phyloP scores from a whole-genome alignment of 768 basidiomycete species.

The Calvatia gigantea region DNA sequence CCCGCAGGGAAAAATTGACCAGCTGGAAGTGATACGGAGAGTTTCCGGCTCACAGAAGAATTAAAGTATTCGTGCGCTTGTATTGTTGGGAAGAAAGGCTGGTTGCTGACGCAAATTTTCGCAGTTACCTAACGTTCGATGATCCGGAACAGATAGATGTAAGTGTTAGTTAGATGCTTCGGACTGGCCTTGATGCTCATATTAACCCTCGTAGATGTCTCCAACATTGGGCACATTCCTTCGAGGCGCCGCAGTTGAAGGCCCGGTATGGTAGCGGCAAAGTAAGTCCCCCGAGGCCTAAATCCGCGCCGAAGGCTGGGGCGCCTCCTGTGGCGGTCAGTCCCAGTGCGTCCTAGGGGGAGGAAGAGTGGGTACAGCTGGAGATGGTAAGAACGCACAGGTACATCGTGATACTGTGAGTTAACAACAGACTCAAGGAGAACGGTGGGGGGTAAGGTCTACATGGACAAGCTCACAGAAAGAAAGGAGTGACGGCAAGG shows the following conservation, averaged over 20 bases:
- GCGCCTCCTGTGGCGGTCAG: conserved; percentile 6
- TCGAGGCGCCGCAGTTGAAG: conserved; percentile 50
- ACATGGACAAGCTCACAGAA: too few species aligned
- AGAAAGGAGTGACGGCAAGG: too few species aligned
- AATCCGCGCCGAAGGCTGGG: neutral
- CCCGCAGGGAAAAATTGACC: conserved; percentile 67
- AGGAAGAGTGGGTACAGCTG: too few species aligned
- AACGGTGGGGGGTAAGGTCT: too few species aligned
- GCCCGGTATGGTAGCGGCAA: conserved; percentile 27
- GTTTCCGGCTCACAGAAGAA: conserved; percentile 73
- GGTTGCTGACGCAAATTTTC: neutral
- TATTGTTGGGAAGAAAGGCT: neutral
- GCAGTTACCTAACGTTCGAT: conserved; percentile 70
- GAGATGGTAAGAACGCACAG: too few species aligned
- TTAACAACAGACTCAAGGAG: too few species aligned
- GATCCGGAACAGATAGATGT: conserved; percentile 68
- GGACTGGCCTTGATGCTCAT: neutral
- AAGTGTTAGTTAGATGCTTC: conserved; percentile 20
- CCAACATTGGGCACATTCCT: conserved; percentile 72
- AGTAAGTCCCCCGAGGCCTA: neutral
- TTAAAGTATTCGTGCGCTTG: conserved; percentile 64
- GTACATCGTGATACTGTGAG: too few species aligned
- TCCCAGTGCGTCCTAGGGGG: too few species aligned
- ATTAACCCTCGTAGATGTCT: conserved; percentile 39
- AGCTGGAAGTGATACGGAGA: conserved; percentile 68